These are phyloP conservation scores for Pyrenochaeta sp. DNA, from an alignment of 2,329 filamentous ascomycete species.

Conservation along the genomic window DNA sequence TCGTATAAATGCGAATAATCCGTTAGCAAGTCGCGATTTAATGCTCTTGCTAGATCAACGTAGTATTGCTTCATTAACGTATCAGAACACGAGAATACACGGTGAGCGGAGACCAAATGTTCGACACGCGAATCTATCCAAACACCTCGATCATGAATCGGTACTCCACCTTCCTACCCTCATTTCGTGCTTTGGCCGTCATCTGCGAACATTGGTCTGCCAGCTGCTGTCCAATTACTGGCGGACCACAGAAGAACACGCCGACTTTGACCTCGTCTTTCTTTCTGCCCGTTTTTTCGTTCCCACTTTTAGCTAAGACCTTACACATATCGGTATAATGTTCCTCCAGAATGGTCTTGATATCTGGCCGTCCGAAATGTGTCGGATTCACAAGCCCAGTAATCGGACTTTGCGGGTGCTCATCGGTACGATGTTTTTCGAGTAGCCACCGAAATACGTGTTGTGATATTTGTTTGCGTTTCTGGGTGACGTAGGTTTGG, in stretches of 20 bases:
- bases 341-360: constrained; percentile 60
- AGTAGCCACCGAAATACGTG: constrained; percentile 66
- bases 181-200: constrained; percentile 60
- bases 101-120: background rate
- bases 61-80: no score
- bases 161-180: constrained; percentile 63
- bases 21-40: no score
- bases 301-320: constrained; percentile 26
- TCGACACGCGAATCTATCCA: constrained; percentile 42
- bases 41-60: no score
- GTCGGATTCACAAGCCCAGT: constrained; percentile 64
- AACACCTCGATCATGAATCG: constrained; percentile 68
- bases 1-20: no score
- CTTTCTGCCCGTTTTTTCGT: constrained; percentile 33
- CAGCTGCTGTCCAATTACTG: constrained; percentile 63
- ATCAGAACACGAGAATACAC: background rate
- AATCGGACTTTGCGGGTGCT: constrained; percentile 61
- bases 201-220: constrained; percentile 63
- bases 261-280: constrained; percentile 58
- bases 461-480: constrained; percentile 61
- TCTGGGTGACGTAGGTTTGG: constrained; percentile 65
- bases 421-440: constrained; percentile 63
- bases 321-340: constrained; percentile 64
- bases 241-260: constrained; percentile 66
- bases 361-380: constrained; percentile 64